Evolutionary conservation across 768 basidiomycete species (phyloP), one percentile per base, ranked within the genome.

Genomic region (Suillus placidus): DNA sequence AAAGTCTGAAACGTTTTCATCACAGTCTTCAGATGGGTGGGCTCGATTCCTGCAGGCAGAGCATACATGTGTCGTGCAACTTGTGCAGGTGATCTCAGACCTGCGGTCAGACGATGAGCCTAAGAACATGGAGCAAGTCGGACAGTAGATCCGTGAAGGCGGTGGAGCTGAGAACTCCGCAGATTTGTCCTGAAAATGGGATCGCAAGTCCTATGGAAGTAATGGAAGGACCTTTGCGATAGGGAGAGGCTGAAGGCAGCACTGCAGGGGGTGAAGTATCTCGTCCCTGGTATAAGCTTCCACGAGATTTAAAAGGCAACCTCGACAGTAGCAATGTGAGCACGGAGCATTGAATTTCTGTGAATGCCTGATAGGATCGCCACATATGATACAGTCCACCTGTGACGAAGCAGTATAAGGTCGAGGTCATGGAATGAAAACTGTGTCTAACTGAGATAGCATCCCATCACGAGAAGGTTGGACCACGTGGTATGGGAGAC

Each of bases 101-200:
- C 26, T 61, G 55, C 6, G 30, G 34, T 20, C 23, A 23, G 49
- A 67, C 6, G 80, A 78, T 1, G 81, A 78, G 7, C 83, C 85
- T 16, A 89, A 76, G 72, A 88, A 89, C 0, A 73, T 54, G 30
- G 87, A 87, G 68, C 87, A 88, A 1, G 79, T 78, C 6, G 80
- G 75, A 60, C 81, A 82, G 67, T 89, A 89, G 4, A 89, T 69
- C 8, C 88, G 79, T 23, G 83, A 69, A 30, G 72, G 70, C 0
- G 78, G 68, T 0, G 80, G 78, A 1, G 78, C 80, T 6, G 76
- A 73, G 67, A 83, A 87, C 71, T 90, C 88, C 6, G 64, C 61
- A 4, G 73, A 64, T 72, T 87, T 88, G 49, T 65, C 66, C 6
- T 80, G 68, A 62, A 86, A 84, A 14, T 70, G 67, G 2, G n/a